Evolutionary conservation across 176 grass and related monocot genomes (phyloP), one percentile per base, ranked within the genome.

Genomic region (Eremochloa ophiuroides): DNA sequence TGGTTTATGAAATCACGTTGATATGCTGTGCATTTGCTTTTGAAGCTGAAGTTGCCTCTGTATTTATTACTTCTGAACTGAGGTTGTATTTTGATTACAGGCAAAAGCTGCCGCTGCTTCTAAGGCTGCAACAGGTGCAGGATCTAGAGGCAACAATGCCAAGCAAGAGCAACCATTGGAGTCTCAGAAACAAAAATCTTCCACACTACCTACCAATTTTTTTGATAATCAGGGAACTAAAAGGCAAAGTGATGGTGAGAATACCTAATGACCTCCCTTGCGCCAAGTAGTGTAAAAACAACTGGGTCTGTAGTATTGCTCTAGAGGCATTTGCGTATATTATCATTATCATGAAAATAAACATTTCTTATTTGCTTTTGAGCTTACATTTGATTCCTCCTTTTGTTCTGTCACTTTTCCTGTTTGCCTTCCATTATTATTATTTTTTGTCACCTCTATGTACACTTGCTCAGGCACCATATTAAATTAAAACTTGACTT

Each of bases 151-250:
- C 30, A 91, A 74, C 78, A 93, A 40, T 69, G 58, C 50, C 43
- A 91, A 82, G 82, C 53, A 80, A 59, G 89, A 91, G 46, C 85
- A 80, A 78, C 48, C 70, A 81, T 64, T 53, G 17, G 90, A 89
- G 22, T n/a, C 80, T 77, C 88, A 90, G 58, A 95, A 91, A 62
- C 20, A 85, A 86, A 94, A 82, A 77, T 28, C 87, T 70, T 95
- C 93, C 60, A 77, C 89, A n/a, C 68, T 91, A 62, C 93, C 89
- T 89, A 74, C 73, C 66, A 85, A 85, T 41, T 93, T 99, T 77
- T 99, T 99, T 84, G 96, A 99, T 71, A 93, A 80, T 11, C 89
- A 99, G 63, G 88, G 87, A 53, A 28, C 61, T 43, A 93, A 95
- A 76, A 90, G 81, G 81, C 67, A 82, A 73, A 94, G 50, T 76